A percentile compares a stretch with the other conserved stretches of the same genome.
Evolutionary conservation across 208 protist genomes (phyloP).

Genomic region (Balamuthia mandrillaris): DNA sequence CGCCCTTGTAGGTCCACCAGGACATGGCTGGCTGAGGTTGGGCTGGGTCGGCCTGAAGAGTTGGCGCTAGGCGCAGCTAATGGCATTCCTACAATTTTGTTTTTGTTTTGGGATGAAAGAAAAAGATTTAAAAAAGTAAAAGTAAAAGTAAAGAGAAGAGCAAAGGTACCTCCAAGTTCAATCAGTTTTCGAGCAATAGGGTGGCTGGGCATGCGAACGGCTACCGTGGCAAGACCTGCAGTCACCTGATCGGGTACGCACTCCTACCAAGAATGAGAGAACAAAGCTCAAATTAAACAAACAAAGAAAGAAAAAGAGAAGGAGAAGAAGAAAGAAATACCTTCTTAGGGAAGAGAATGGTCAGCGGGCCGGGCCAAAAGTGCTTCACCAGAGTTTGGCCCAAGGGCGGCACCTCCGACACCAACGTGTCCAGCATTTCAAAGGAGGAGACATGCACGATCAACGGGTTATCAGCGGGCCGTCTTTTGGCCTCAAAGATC

Average conservation of each 20-base stretch:
- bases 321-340: too few species aligned
- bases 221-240: background rate
- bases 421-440: background rate
- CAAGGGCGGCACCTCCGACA: background rate
- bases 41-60: background rate
- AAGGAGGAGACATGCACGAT: conserved; percentile 12
- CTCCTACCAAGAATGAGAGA: background rate
- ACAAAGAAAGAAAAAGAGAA: too few species aligned
- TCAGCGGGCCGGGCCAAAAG: background rate
- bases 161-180: background rate
- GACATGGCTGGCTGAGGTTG: background rate
- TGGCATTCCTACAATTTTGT: background rate
- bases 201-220: conserved; percentile 9
- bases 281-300: too few species aligned
- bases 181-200: background rate
- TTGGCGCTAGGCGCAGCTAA: background rate
- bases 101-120: background rate
- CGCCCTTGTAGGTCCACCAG: background rate
- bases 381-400: background rate
- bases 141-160: background rate
- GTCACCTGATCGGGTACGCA: background rate
- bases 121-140: background rate
- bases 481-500: conserved; percentile 2
- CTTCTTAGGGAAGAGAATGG: conserved; percentile 6
- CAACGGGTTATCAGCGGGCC: background rate